phyloP scores from a whole-genome alignment of 208 protist genomes.

The Spongospora subterranea region DNA sequence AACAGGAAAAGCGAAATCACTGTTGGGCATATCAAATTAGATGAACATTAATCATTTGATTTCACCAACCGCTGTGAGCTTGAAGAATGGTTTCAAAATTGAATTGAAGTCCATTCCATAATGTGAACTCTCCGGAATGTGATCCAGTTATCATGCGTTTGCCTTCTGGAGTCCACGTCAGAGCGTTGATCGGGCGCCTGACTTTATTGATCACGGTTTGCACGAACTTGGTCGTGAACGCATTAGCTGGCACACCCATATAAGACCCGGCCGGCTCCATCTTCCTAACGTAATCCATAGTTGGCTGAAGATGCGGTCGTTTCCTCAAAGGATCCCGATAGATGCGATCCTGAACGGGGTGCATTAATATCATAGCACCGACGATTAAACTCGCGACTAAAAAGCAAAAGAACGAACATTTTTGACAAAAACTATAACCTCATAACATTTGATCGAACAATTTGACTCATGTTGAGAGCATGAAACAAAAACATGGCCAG shows the following conservation, averaged over 20 bases:
- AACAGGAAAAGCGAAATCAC: no score
- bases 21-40: no score
- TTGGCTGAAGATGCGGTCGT: slow-evolving; percentile 13
- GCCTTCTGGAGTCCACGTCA: slow-evolving; percentile 77
- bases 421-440: background rate
- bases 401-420: no score
- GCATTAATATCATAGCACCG: background rate
- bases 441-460: background rate
- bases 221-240: slow-evolving; percentile 64
- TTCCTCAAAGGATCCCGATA: background rate
- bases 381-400: background rate
- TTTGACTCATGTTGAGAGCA: background rate
- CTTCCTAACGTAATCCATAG: slow-evolving; percentile 35
- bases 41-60: no score
- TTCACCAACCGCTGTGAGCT: slow-evolving; percentile 79
- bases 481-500: background rate
- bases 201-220: slow-evolving; percentile 68
- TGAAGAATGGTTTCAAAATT: slow-evolving; percentile 87
- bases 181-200: slow-evolving; percentile 64
- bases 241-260: slow-evolving; percentile 31
- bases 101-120: slow-evolving; percentile 90
- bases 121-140: slow-evolving; percentile 84
- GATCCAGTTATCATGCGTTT: slow-evolving; percentile 77
- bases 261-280: background rate
- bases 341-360: background rate